Evolutionary conservation across 1,284 basidiomycete genomes (phyloP).

Genomic region (Leccinum griseonigrum): DNA sequence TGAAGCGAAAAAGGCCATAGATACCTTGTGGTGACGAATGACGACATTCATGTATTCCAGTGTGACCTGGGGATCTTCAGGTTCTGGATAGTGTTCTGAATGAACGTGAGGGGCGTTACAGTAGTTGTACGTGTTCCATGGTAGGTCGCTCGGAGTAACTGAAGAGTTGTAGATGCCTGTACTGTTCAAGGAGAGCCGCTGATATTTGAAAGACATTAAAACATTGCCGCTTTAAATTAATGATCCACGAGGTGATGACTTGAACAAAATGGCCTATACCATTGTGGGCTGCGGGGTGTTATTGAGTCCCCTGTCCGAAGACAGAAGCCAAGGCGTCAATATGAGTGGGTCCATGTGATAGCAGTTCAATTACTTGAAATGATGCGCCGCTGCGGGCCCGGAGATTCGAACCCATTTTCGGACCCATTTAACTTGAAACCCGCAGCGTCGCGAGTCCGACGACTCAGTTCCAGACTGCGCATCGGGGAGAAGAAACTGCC

Average conservation of each 20-base stretch:
- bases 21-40: slow-evolving; percentile 49
- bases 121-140: slow-evolving; percentile 55
- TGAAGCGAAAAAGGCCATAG: neutral
- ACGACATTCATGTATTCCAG: slow-evolving; percentile 44
- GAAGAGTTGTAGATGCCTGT: slow-evolving; percentile 41
- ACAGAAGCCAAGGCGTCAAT: neutral
- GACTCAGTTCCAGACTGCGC: neutral
- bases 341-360: neutral
- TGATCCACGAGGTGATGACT: neutral
- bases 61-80: slow-evolving; percentile 25
- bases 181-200: slow-evolving; percentile 9
- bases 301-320: neutral
- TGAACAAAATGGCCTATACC: slow-evolving; percentile 8
- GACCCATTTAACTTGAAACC: neutral
- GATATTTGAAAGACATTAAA: neutral
- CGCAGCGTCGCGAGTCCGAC: too few relatives aligned
- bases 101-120: slow-evolving; percentile 54
- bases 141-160: slow-evolving; percentile 36
- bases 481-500: neutral
- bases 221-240: neutral
- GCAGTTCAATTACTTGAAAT: neutral
- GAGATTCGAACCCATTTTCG: neutral
- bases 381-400: neutral
- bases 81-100: slow-evolving; percentile 35
- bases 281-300: slow-evolving; percentile 8